Evolutionary conservation across 2,329 filamentous ascomycete genomes (phyloP), one percentile per base, ranked within the genome.

Genomic region (Mollisiaceae sp.): DNA sequence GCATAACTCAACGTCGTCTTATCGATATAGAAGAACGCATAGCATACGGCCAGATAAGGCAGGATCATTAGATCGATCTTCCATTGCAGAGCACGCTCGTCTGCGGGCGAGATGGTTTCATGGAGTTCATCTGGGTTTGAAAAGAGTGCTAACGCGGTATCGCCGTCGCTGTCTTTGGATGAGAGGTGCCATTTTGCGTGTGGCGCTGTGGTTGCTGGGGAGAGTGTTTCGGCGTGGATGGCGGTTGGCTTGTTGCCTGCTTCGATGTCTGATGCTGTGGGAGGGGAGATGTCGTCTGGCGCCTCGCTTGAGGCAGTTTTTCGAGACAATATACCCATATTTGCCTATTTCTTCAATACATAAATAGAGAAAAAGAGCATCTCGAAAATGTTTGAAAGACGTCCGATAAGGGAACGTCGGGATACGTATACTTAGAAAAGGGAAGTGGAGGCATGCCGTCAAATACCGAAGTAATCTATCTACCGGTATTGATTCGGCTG

Each of bases 1-100:
- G 85, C 85, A 69, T 86, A 86, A 32, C 78, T 81, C 15, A 85
- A 71, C 0, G 80, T 85, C 0, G 82, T 84, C 77, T 84, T 72
- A 24, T 73, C 68, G 47, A 70, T 67, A 58, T 69, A 65, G 35
- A 78, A 78, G 72, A 85, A 85, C 0, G 81, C 80, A 72, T 85
- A 85, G 68, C 82, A 85, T 55, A 85, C 81, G 1, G 80, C 81
- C 43, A 85, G 72, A 65, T 84, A 83, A 2, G 85, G 85, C n/a
- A 88, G 67, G 66, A 88, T 86, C 80, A 86, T 84, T 5, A 82
- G 77, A 69, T 88, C 85, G 62, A 88, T 85, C 73, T 86, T 88
- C 69, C 38, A 60, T 39, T 60, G 64, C 60, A 66, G 47, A 11
- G 56, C 52, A 41, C 64, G 50, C 24, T 82, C 81, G 68, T 85